phyloP scores from a whole-genome alignment of 2,329 filamentous ascomycete species.

The Ilyonectria sp. region DNA sequence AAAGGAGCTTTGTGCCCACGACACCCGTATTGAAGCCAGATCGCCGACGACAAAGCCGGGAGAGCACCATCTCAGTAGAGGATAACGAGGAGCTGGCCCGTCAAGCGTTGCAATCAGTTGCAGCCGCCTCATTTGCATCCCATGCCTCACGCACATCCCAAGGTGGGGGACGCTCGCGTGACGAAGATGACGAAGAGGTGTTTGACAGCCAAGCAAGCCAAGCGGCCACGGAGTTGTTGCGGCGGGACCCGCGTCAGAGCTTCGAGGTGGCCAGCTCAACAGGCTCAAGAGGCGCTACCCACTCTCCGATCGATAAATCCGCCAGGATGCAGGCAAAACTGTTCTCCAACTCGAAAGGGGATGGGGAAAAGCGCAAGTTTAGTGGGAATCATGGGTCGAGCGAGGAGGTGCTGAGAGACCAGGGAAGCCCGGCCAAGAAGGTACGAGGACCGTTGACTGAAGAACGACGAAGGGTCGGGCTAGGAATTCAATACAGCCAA shows the following conservation, averaged over 20 bases:
- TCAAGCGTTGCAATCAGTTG: conserved; percentile 68
- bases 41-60: conserved; percentile 78
- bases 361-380: conserved; percentile 68
- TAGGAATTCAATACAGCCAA: conserved; percentile 67
- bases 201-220: conserved; percentile 84
- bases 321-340: conserved; percentile 67
- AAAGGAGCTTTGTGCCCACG: conserved; percentile 59
- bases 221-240: conserved; percentile 81
- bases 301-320: conserved; percentile 60
- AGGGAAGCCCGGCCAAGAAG: conserved; percentile 68
- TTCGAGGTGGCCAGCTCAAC: conserved; percentile 65
- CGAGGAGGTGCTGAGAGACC: conserved; percentile 53
- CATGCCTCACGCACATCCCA: conserved; percentile 49
- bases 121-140: conserved; percentile 57
- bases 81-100: conserved; percentile 72
- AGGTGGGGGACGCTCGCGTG: conserved; percentile 43
- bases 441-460: conserved; percentile 58
- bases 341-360: conserved; percentile 61
- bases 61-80: conserved; percentile 86
- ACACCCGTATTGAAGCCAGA: conserved; percentile 60
- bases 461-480: conserved; percentile 59
- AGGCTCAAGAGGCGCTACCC: conserved; percentile 61
- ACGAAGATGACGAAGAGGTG: conserved; percentile 65
- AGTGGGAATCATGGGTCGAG: conserved; percentile 50
- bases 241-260: conserved; percentile 69